Evolutionary conservation across 2,329 filamentous ascomycete species (phyloP), one percentile per base, ranked within the genome.

Genomic region (Colletotrichum theobromicola): DNA sequence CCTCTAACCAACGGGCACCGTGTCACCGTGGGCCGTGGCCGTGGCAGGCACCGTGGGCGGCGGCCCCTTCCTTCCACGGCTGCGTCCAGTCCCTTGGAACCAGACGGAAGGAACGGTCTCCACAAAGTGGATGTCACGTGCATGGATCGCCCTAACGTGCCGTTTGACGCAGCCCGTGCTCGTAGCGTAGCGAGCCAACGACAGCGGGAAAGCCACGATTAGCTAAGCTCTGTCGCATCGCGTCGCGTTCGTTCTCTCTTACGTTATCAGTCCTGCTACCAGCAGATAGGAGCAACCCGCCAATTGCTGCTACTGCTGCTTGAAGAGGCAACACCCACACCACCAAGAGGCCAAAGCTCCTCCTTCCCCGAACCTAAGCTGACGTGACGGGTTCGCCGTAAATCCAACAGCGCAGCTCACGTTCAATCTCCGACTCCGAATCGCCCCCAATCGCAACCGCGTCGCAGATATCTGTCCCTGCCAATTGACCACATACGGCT

Each of bases 341-440:
- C 61, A 58, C 26, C n/a, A n/a, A 18, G 60, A 62, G 70, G 70
- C 66, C 70, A 70, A 70, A 73, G 70, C 66, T 73, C 57, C 70
- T 70, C 32, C 65, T 63, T 26, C 65, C 26, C 42, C 24, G 28
- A 55, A 42, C 58, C 66, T 34, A 73, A 69, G 69, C 65, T 70
- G 60, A 57, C 42, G 24, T 30, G 18, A 34, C 50, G 53, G 37
- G 42, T 50, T 57, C 24, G 12, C 34, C 37, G 42, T 50, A 21
- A 50, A 50, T 6, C 42, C 42, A 50, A 21, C 42, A 50, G 42
- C 42, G 42, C 42, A 50, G 18, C 63, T 63, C 32, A 50, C 53
- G 16, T 50, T 30, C 60, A 50, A 50, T 32, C 26, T 64, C 50
- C 34, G 13, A 58, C 50, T 15, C 28, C 62, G 57, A 74, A 18